phyloP scores from a whole-genome alignment of 2,329 filamentous ascomycete species.

The Botrytis fragariae region DNA sequence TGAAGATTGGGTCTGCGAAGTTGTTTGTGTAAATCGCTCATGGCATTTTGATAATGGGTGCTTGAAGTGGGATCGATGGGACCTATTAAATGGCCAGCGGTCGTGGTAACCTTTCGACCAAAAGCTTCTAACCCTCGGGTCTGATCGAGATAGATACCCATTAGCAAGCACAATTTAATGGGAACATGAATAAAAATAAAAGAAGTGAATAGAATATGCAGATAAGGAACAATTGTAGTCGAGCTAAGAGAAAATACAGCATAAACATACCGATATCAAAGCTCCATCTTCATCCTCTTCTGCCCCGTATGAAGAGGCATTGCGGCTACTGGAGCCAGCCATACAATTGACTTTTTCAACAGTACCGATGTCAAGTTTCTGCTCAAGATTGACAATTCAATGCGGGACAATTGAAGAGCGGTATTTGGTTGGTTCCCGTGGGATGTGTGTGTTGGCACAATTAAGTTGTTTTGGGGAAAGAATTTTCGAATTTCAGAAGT shows the following conservation, averaged over 20 bases:
- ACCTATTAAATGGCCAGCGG: slow-evolving; percentile 84
- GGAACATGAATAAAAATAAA: neutral
- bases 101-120: slow-evolving; percentile 89
- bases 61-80: slow-evolving; percentile 57
- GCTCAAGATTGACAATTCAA: slow-evolving; percentile 9
- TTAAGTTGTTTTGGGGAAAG: neutral
- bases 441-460: slow-evolving; percentile 8
- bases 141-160: slow-evolving; percentile 45
- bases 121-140: slow-evolving; percentile 88
- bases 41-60: slow-evolving; percentile 78
- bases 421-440: slow-evolving; percentile 2
- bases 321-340: slow-evolving; percentile 38
- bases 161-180: slow-evolving; percentile 1
- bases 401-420: neutral
- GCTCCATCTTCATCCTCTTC: slow-evolving; percentile 33
- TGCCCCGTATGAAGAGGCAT: slow-evolving; percentile 37
- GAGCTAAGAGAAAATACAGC: slow-evolving; percentile 1
- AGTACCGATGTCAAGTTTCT: neutral
- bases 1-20: slow-evolving; percentile 80
- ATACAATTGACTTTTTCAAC: slow-evolving; percentile 28
- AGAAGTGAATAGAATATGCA: neutral
- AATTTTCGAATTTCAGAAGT: neutral
- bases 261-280: slow-evolving; percentile 38
- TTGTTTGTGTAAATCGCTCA: slow-evolving; percentile 87
- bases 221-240: neutral